Conservation (phyloP, 306 rosid species). For the Begonia masoniana region DNA sequence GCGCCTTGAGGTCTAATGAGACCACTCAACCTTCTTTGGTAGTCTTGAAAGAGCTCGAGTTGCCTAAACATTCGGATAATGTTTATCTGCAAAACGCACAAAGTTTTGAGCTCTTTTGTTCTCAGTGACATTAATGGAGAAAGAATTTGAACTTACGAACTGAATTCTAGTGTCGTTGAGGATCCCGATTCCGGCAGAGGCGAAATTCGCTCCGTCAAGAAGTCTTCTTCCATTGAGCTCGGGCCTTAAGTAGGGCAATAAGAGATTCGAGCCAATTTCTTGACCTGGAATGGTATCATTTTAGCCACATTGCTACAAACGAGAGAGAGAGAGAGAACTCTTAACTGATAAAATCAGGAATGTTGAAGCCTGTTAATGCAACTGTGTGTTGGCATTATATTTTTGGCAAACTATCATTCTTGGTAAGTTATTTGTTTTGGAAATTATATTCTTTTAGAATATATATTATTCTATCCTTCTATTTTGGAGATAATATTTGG, state of each 20-base stretch:
- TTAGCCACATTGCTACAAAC: too few relatives aligned
- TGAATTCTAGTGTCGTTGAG: conserved; percentile 1
- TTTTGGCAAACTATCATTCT: too few relatives aligned
- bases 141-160: neutral
- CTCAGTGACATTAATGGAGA: neutral
- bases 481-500: too few relatives aligned
- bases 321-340: too few relatives aligned
- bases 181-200: conserved; percentile 1
- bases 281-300: neutral
- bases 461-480: too few relatives aligned
- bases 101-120: neutral
- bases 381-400: too few relatives aligned
- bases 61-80: neutral
- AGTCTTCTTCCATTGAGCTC: neutral
- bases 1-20: neutral
- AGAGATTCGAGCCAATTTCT: neutral
- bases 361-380: too few relatives aligned
- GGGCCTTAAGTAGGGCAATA: neutral
- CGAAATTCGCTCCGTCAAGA: neutral
- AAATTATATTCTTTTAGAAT: too few relatives aligned
- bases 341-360: neutral
- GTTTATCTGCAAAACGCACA: neutral
- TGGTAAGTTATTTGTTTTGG: too few relatives aligned
- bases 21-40: neutral
- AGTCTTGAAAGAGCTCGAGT: neutral